Evolutionary conservation across 1,284 basidiomycete species (phyloP), one percentile per base, ranked within the genome.

Genomic region (Xanthoconium separans): DNA sequence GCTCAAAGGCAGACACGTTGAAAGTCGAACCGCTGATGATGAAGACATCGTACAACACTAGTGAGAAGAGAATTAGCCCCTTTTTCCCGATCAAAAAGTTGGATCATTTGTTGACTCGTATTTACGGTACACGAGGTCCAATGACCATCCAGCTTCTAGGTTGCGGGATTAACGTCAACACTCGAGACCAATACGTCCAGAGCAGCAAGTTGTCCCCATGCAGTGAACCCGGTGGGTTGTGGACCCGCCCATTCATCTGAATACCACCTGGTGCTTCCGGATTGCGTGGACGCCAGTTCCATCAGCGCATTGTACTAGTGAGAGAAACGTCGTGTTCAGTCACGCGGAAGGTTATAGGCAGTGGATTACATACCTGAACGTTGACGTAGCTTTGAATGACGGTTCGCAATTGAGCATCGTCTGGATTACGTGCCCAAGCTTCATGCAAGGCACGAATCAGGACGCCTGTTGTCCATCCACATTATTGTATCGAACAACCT

Each of bases 371-470:
- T 46, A 75, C 78, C 73, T 81, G 79, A 18, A 81, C 80, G 50
- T 78, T 73, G 45, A 75, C 65, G 54, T 80, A 80, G 57, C 76
- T 76, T 53, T 71, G 73, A 44, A 81, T 69, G 44, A 80, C 60
- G 34, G 65, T 74, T 37, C 62, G 63, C 31, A 80, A 66, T 37
- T 66, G 63, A 27, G 15, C 13, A 34, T 15, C 33, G 6, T 33
- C 33, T 16, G 16, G 15, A 36, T 36, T 36, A 15, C 34, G 15
- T 36, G 34, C 34, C 15, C 34, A 36, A 4, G 70, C 76, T 61
- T 80, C 77, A 53, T 70, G 66, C n/a, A 81, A 62, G 2, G 73
- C 78, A 27, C 77, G 75, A 50, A 81, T 73, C 58, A 77, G 72
- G 37, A 80, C 62, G 39, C 77, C 77, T 80, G 50, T 37, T n/a